Conservation (phyloP, 192 early-diverging fungal genomes). For the Podila minutissima region DNA sequence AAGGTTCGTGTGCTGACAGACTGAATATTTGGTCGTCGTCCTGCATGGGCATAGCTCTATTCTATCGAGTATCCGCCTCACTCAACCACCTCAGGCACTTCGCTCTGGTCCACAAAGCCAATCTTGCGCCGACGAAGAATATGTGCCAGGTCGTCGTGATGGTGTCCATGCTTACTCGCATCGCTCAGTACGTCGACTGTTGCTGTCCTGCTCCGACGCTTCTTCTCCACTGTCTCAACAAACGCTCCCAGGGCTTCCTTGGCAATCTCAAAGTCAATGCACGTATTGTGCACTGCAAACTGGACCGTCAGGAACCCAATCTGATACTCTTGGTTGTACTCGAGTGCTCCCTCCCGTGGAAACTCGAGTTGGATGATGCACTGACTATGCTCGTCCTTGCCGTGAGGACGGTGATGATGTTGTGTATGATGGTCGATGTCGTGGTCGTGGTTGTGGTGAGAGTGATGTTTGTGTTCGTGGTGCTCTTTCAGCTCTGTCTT, state of each 20-base stretch:
- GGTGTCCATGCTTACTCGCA: neutral
- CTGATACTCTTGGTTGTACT: conserved; percentile 46
- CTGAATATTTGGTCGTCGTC: too few species aligned
- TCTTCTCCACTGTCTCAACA: conserved; percentile 18
- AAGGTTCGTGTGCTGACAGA: too few species aligned
- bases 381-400: conserved; percentile 12
- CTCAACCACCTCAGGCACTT: conserved; percentile 47
- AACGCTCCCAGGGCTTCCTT: conserved; percentile 36
- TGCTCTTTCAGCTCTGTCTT: too few species aligned
- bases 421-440: neutral
- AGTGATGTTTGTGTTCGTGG: neutral
- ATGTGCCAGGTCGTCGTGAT: conserved; percentile 15
- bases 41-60: neutral
- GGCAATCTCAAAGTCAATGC: conserved; percentile 36
- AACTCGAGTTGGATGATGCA: conserved; percentile 41
- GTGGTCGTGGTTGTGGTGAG: too few species aligned
- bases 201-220: neutral
- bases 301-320: conserved; percentile 48
- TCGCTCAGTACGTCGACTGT: neutral
- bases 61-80: conserved; percentile 10
- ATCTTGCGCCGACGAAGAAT: conserved; percentile 29
- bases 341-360: conserved; percentile 36
- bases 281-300: conserved; percentile 41
- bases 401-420: neutral
- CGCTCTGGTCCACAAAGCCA: conserved; percentile 34